Evolutionary conservation across 2,329 filamentous ascomycete genomes (phyloP).

Genomic region (Fusarium sulawesiense): DNA sequence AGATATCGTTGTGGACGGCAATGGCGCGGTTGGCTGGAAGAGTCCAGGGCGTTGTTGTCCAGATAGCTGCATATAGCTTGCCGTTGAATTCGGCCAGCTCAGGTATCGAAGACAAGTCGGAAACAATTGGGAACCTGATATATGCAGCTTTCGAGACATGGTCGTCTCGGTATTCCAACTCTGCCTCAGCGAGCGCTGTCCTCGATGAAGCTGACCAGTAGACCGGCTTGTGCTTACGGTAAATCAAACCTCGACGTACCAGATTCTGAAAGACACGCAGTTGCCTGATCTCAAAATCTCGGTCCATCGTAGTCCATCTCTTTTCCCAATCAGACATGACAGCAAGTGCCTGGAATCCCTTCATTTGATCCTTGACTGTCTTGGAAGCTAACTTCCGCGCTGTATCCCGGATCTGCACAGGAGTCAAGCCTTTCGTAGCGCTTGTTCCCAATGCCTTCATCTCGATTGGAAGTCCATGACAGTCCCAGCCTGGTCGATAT

Average conservation of each 20-base stretch:
- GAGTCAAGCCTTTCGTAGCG: conserved; percentile 56
- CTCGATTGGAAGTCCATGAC: conserved; percentile 96
- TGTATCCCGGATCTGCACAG: conserved; percentile 70
- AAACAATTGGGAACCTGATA: conserved; percentile 78
- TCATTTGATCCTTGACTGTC: conserved; percentile 79
- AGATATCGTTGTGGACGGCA: conserved; percentile 78
- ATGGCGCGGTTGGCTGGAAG: conserved; percentile 92
- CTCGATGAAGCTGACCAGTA: conserved; percentile 86
- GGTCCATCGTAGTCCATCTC: conserved; percentile 83
- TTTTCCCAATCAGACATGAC: conserved; percentile 85
- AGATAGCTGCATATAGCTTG: conserved; percentile 83
- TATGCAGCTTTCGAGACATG: conserved; percentile 80
- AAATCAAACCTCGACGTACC: conserved; percentile 78
- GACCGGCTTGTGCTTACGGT: conserved; percentile 82
- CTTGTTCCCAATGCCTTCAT: conserved; percentile 83
- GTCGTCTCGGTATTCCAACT: conserved; percentile 84
- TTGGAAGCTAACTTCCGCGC: conserved; percentile 74
- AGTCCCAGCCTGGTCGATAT: conserved; percentile 96
- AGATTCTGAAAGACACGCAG: conserved; percentile 80
- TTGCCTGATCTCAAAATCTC: conserved; percentile 78
- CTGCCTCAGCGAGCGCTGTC: conserved; percentile 84
- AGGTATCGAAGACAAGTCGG: conserved; percentile 48
- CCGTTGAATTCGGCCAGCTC: conserved; percentile 56
- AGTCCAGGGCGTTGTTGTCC: conserved; percentile 99
- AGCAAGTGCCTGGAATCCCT: conserved; percentile 76